Evolutionary conservation across 2,329 filamentous ascomycete genomes (phyloP).

Genomic region (Plectosphaerella cucumerina): DNA sequence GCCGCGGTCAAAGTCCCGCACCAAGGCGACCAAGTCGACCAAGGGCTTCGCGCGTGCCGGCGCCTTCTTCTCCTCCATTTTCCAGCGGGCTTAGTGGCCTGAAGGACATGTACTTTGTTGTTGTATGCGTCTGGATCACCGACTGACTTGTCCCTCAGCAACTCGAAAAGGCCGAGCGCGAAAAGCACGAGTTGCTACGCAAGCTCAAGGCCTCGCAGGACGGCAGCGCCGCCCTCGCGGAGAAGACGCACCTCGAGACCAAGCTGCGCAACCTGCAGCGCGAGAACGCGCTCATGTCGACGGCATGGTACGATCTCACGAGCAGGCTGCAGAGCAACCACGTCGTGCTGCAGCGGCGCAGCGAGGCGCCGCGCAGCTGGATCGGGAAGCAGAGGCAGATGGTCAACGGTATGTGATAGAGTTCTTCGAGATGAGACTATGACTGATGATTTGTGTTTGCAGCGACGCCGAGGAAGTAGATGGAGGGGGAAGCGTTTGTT

Average conservation of each 20-base stretch:
- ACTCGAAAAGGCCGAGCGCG: slow-evolving; percentile 54
- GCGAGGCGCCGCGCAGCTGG: slow-evolving; percentile 76
- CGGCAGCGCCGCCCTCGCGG: slow-evolving; percentile 42
- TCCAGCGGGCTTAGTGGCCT: too few relatives aligned
- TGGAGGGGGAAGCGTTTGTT: too few relatives aligned
- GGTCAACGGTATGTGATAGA: slow-evolving; percentile 49
- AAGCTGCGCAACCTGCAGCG: slow-evolving; percentile 66
- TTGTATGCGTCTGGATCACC: slow-evolving; percentile 13
- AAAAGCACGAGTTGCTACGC: slow-evolving; percentile 51
- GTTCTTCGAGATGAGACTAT: background rate
- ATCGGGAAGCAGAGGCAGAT: slow-evolving; percentile 76
- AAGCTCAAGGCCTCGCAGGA: slow-evolving; percentile 49
- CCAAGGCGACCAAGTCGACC: too few relatives aligned
- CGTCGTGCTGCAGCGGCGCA: slow-evolving; percentile 69
- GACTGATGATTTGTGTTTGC: background rate
- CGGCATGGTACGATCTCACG: slow-evolving; percentile 83
- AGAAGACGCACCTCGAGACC: slow-evolving; percentile 51
- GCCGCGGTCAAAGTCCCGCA: too few relatives aligned
- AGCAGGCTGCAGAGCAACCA: slow-evolving; percentile 78
- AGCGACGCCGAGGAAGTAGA: background rate
- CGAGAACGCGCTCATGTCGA: slow-evolving; percentile 74
- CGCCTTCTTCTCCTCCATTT: too few relatives aligned
- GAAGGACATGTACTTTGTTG: background rate
- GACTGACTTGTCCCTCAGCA: slow-evolving; percentile 34
- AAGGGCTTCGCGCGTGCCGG: too few relatives aligned